These are phyloP conservation scores for Solanum rostratum DNA, from an alignment of 257 asterid genomes.

Conservation along the genomic window DNA sequence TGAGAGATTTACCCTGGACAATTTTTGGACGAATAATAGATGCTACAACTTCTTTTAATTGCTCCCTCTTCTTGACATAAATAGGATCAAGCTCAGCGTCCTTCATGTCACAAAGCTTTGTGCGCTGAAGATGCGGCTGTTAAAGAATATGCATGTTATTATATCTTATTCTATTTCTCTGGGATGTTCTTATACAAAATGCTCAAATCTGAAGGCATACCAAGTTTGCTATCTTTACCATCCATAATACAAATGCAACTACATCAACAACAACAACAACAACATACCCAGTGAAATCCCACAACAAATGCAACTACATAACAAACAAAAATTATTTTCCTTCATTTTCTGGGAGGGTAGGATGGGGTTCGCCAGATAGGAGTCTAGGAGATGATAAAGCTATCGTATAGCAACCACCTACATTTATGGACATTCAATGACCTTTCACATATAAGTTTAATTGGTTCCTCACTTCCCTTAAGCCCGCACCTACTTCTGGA, in stretches of 20 bases:
- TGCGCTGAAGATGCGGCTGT: slow-evolving; percentile 97
- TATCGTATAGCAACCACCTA: not conserved
- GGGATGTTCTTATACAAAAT: not conserved
- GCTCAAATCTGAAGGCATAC: not conserved
- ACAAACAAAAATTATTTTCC: not conserved
- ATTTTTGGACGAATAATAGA: slow-evolving; percentile 87
- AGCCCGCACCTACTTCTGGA: not conserved
- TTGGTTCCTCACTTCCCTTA: not conserved
- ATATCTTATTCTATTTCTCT: not conserved
- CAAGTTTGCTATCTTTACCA: not conserved
- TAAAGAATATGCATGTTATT: slow-evolving; percentile 1
- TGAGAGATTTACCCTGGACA: slow-evolving; percentile 93
- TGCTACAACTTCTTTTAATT: slow-evolving; percentile 67
- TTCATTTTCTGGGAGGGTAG: not conserved
- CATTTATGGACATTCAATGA: not conserved
- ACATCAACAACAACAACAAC: no score
- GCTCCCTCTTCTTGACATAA: slow-evolving; percentile 75
- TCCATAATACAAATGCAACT: not conserved
- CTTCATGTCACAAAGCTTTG: slow-evolving; percentile 92
- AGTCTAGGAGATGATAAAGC: not conserved
- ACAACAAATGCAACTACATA: not conserved
- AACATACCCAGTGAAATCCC: no score
- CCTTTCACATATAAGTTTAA: not conserved
- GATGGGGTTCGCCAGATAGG: not conserved
- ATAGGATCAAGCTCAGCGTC: slow-evolving; percentile 81